phyloP scores from a whole-genome alignment of 164 flowering plant species.

The Berberis thunbergii region DNA sequence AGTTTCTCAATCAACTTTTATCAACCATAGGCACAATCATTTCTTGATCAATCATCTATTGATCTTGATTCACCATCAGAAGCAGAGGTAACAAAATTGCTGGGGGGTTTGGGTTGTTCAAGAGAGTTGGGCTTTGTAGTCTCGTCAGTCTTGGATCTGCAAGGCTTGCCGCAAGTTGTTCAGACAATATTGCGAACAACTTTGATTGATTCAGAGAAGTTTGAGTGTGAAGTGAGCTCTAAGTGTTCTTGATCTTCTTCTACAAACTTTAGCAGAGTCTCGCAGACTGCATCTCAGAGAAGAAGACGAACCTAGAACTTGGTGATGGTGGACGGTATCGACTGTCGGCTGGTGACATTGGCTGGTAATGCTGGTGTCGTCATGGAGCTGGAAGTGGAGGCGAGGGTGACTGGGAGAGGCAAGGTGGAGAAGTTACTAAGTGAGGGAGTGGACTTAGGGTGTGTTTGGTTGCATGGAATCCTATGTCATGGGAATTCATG shows the following conservation, averaged over 20 bases:
- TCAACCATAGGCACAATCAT: conserved; percentile 93
- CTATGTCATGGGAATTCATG: too few relatives aligned
- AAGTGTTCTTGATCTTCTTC: conserved; percentile 94
- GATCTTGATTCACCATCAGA: conserved; percentile 27
- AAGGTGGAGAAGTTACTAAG: too few relatives aligned
- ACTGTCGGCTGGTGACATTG: too few relatives aligned
- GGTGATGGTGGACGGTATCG: too few relatives aligned
- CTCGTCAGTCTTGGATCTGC: conserved; percentile 93
- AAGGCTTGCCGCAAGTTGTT: conserved; percentile 74
- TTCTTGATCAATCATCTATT: conserved; percentile 59
- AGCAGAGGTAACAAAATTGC: conserved; percentile 10
- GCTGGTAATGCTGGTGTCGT: too few relatives aligned
- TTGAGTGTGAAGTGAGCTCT: conserved; percentile 88
- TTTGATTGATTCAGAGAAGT: conserved; percentile 88
- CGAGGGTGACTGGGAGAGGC: too few relatives aligned
- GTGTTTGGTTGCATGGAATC: too few relatives aligned
- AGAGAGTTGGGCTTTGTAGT: conserved; percentile 64
- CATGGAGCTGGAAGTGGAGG: too few relatives aligned
- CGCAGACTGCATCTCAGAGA: conserved; percentile 88
- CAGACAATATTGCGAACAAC: conserved; percentile 89
- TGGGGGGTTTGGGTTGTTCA: conserved; percentile 45
- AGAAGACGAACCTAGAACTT: too few relatives aligned
- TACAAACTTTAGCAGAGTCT: conserved; percentile 63
- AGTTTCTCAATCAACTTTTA: conserved; percentile 66
- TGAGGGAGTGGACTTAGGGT: too few relatives aligned